These are phyloP conservation scores for Hyaloscypha finlandica DNA, from an alignment of 495 filamentous ascomycete genomes.

Conservation along the genomic window DNA sequence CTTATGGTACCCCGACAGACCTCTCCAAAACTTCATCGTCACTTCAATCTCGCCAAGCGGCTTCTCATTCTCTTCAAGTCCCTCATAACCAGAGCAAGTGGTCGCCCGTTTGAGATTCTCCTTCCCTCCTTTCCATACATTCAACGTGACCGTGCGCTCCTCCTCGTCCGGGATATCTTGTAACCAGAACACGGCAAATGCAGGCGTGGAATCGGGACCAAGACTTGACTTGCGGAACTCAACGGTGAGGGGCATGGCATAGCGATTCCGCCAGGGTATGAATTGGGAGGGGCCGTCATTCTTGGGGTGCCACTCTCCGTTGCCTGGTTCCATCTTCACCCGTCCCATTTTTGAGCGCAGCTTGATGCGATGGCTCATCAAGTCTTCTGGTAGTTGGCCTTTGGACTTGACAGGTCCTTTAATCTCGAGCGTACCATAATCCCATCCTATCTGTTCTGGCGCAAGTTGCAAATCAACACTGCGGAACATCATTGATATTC, in stretches of 20 bases:
- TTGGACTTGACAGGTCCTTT: constrained; percentile 38
- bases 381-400: constrained; percentile 42
- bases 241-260: constrained; percentile 57
- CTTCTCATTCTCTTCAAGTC: constrained; percentile 44
- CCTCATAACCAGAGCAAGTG: constrained; percentile 39
- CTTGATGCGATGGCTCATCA: constrained; percentile 53
- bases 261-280: constrained; percentile 62
- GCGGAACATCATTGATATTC: constrained; percentile 69
- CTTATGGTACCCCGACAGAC: constrained; percentile 58
- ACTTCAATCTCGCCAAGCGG: constrained; percentile 58
- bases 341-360: constrained; percentile 52
- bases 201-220: constrained; percentile 54
- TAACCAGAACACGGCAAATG: constrained; percentile 67
- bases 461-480: constrained; percentile 61
- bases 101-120: constrained; percentile 45
- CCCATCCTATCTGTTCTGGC: constrained; percentile 59
- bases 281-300: constrained; percentile 39
- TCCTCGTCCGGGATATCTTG: constrained; percentile 66
- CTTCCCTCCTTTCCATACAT: constrained; percentile 57
- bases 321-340: constrained; percentile 54
- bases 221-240: constrained; percentile 57
- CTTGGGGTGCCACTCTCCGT: constrained; percentile 43
- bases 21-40: constrained; percentile 55
- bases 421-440: constrained; percentile 67
- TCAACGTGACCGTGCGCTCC: constrained; percentile 50